Evolutionary conservation across 805 yeast species (phyloP).

Genomic region (Barnettozyma populi): DNA sequence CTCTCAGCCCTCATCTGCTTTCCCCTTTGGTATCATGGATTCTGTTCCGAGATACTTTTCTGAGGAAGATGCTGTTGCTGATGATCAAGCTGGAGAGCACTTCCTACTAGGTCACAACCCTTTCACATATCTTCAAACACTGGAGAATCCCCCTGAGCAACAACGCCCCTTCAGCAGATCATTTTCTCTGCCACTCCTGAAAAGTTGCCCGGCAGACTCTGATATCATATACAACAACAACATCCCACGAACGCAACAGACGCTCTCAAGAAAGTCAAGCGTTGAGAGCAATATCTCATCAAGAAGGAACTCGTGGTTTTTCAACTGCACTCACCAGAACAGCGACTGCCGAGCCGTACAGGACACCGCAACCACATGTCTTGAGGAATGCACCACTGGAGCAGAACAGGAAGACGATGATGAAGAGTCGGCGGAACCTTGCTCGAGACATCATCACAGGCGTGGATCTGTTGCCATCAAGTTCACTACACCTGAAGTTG

Average conservation of each 20-base stretch:
- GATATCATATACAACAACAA: background rate
- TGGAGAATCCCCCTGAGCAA: background rate
- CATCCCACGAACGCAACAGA: background rate
- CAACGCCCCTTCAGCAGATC: slow-evolving; percentile 6
- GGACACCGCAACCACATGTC: background rate
- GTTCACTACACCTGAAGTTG: slow-evolving; percentile 8
- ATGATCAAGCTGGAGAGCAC: background rate
- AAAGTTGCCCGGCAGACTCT: background rate
- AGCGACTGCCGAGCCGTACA: background rate
- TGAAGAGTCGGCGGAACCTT: background rate
- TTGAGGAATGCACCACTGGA: background rate
- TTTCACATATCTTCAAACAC: background rate
- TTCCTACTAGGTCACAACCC: background rate
- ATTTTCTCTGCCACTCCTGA: slow-evolving; percentile 1
- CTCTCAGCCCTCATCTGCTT: background rate
- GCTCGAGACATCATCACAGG: slow-evolving; percentile 25
- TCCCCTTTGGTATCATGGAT: background rate
- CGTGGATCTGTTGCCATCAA: slow-evolving; percentile 26
- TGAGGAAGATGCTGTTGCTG: background rate
- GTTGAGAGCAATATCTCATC: background rate
- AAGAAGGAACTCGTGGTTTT: slow-evolving; percentile 4
- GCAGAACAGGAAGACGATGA: background rate
- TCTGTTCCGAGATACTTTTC: background rate
- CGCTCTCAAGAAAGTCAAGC: slow-evolving; percentile 1
- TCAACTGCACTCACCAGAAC: slow-evolving; percentile 2